A percentile compares a stretch with the other conserved stretches of the same genome.
phyloP scores from a whole-genome alignment of 495 filamentous ascomycete species.

The Aspergillus heteromorphus region DNA sequence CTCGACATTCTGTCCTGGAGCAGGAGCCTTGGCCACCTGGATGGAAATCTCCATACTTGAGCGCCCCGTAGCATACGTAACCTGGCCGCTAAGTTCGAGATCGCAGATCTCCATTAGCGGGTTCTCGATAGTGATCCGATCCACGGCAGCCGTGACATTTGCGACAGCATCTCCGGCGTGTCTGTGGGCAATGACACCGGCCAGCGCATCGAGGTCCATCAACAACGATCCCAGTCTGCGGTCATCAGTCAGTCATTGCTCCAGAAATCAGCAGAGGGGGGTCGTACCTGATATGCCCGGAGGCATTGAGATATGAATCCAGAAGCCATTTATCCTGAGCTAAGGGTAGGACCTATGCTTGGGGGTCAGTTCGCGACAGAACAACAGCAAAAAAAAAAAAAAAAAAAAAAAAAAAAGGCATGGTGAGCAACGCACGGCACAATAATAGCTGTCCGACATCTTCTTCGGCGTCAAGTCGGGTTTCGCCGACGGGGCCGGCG shows the following conservation, averaged over 20 bases:
- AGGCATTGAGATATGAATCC: slow-evolving; percentile 63
- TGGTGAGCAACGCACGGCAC: slow-evolving; percentile 42
- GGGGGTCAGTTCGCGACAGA: slow-evolving; percentile 11
- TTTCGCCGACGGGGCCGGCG: slow-evolving; percentile 30
- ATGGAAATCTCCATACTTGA: slow-evolving; percentile 78
- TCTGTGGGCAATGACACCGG: slow-evolving; percentile 75
- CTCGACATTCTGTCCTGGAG: slow-evolving; percentile 51
- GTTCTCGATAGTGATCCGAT: slow-evolving; percentile 70
- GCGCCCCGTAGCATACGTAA: slow-evolving; percentile 74
- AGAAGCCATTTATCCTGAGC: slow-evolving; percentile 66
- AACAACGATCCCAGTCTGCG: slow-evolving; percentile 63
- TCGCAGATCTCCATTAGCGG: slow-evolving; percentile 76
- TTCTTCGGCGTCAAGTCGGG: slow-evolving; percentile 54
- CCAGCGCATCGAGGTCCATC: slow-evolving; percentile 79
- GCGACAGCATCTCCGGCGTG: slow-evolving; percentile 74
- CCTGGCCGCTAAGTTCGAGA: slow-evolving; percentile 71
- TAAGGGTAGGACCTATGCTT: slow-evolving; percentile 56
- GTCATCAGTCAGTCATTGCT: slow-evolving; percentile 1
- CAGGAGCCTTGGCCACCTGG: slow-evolving; percentile 61
- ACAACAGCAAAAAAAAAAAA: too few relatives aligned
- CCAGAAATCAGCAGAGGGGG: not conserved
- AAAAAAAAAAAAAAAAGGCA: not conserved
- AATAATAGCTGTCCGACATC: slow-evolving; percentile 62
- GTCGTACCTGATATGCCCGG: slow-evolving; percentile 55
- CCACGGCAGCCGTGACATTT: slow-evolving; percentile 76